Conservation (phyloP, 2,329 filamentous ascomycete species). For the Paraconiothyrium sp. region DNA sequence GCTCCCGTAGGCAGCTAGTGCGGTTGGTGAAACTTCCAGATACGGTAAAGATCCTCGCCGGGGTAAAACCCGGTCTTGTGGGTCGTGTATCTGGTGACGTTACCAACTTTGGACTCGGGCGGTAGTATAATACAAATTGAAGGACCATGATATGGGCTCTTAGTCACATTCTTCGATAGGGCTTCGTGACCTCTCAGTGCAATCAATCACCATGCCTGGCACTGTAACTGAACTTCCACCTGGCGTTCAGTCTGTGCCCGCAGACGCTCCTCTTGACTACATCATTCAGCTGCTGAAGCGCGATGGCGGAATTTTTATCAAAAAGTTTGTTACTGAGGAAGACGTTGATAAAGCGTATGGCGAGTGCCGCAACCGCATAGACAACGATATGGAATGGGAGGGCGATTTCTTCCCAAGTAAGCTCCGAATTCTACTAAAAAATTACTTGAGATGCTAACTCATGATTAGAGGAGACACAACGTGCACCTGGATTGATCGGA, state of each 20-base stretch:
- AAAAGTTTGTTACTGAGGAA: conserved; percentile 16
- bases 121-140: not conserved
- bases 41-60: not conserved
- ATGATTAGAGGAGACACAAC: conserved; percentile 24
- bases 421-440: not conserved
- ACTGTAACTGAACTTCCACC: conserved; percentile 13
- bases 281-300: conserved; percentile 23
- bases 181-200: too few species aligned
- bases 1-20: not conserved
- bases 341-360: conserved; percentile 23
- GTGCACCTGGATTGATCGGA: conserved; percentile 21
- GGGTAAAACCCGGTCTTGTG: not conserved
- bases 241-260: conserved; percentile 21
- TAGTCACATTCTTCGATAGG: too few species aligned
- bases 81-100: conserved; percentile 3
- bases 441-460: not conserved
- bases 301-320: conserved; percentile 25
- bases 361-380: conserved; percentile 23
- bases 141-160: not conserved
- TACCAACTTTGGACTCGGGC: not conserved
- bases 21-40: not conserved
- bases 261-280: conserved; percentile 20
- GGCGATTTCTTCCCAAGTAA: conserved; percentile 26
- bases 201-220: conserved; percentile 1
- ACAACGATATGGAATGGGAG: conserved; percentile 25